Evolutionary conservation across 345 rosid species (phyloP), one percentile per base, ranked within the genome.

Genomic region (Dipteronia sinensis): DNA sequence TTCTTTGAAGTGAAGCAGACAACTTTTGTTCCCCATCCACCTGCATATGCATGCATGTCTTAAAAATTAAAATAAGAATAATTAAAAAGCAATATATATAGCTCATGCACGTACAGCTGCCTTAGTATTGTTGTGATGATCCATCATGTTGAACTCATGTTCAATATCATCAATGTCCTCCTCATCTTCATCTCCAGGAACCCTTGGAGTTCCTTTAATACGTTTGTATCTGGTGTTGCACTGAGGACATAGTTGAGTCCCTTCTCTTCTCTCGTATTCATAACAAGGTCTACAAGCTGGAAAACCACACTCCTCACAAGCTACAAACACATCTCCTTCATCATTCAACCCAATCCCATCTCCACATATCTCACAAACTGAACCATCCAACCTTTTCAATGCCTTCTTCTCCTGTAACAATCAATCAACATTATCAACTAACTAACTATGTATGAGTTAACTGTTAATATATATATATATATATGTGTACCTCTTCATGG

Each of bases 201-300:
- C 99, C 77, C 99, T 84, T 6, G 99, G 91, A 47, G 97, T 89
- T 79, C 99, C 98, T 89, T 91, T 87, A 82, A 96, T 93, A 82
- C 98, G 97, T 88, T 92, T 94, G 89, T 94, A 96, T 74, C 97
- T 87, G 67, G 99, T 96, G 82, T 88, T 96, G 88, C 99, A 96
- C 76, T 92, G 99, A 61, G 99, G 98, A 76, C 99, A 96, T 42
- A 82, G 77, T 72, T 96, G 98, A 19, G 89, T 88, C 16, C 99
- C 98, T 88, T 96, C 99, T 72, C 98, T 82, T 31, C 99, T 87
- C 87, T 96, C 99, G 74, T 96, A 96, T 88, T 92, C 99, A 56
- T 92, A 94, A 79, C 99, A 96, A 74, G 99, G 97, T 77, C 98
- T 90, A 58, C 99, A 96, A 46, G 82, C 97, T 0, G 99, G 99